Conservation (phyloP, 257 asterid species). For the Voacanga thouarsii region DNA sequence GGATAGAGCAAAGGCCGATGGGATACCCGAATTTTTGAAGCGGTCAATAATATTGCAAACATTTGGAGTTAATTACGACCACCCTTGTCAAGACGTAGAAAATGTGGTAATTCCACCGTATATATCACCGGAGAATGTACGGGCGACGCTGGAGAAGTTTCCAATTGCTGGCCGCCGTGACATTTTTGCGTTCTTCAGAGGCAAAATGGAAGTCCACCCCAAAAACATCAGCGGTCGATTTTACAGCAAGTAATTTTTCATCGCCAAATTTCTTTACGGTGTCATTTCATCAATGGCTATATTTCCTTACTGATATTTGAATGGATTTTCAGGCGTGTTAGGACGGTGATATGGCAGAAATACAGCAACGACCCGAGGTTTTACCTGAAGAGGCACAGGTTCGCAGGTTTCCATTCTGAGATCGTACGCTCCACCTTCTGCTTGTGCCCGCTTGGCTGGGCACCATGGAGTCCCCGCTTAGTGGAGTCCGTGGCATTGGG, state of each 20-base stretch:
- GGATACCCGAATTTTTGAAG: slow-evolving; percentile 64
- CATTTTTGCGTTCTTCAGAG: slow-evolving; percentile 74
- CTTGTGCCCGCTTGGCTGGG: slow-evolving; percentile 89
- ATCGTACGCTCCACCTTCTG: slow-evolving; percentile 74
- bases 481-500: slow-evolving; percentile 86
- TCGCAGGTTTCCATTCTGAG: slow-evolving; percentile 75
- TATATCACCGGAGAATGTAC: slow-evolving; percentile 59
- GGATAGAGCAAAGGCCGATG: slow-evolving; percentile 71
- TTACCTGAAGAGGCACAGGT: slow-evolving; percentile 57
- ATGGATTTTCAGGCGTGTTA: slow-evolving; percentile 39
- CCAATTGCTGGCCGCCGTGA: slow-evolving; percentile 51
- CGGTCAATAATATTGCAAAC: slow-evolving; percentile 73
- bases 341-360: slow-evolving; percentile 61
- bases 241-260: slow-evolving; percentile 56
- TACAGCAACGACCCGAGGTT: slow-evolving; percentile 62
- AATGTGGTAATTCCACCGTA: slow-evolving; percentile 82
- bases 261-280: background rate
- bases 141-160: slow-evolving; percentile 40
- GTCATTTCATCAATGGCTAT: background rate
- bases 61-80: slow-evolving; percentile 71
- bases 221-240: slow-evolving; percentile 88
- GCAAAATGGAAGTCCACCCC: slow-evolving; percentile 90
- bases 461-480: slow-evolving; percentile 94
- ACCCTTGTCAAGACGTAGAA: slow-evolving; percentile 86
- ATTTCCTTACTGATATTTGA: background rate